phyloP scores from a whole-genome alignment of 139 green algal species.

The Chlamydomonas incerta region DNA sequence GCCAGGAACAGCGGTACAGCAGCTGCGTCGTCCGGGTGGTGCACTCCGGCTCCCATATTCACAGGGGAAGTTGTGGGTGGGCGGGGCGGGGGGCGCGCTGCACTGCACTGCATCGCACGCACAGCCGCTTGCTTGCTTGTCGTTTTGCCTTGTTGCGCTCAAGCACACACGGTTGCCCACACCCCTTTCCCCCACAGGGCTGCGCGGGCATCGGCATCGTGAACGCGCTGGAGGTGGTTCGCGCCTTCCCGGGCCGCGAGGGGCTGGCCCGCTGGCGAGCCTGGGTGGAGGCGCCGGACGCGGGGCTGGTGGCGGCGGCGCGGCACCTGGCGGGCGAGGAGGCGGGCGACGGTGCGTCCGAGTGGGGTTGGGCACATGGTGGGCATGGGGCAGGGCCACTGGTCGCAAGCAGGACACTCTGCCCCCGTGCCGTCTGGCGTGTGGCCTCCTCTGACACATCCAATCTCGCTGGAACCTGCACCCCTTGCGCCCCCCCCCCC shows the following conservation, averaged over 20 bases:
- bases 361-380: too few relatives aligned
- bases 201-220: slow-evolving; percentile 87
- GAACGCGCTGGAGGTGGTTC: slow-evolving; percentile 95
- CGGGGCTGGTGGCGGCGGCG: slow-evolving; percentile 36
- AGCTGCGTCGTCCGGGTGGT: too few relatives aligned
- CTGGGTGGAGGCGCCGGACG: slow-evolving; percentile 77
- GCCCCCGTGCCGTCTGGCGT: too few relatives aligned
- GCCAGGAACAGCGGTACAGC: too few relatives aligned
- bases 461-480: too few relatives aligned
- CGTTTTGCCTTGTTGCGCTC: neutral
- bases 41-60: too few relatives aligned
- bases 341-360: slow-evolving; percentile 20
- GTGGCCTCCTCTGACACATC: too few relatives aligned
- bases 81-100: too few relatives aligned
- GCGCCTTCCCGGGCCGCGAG: slow-evolving; percentile 74
- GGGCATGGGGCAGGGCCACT: too few relatives aligned
- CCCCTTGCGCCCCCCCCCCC: neutral
- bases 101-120: neutral
- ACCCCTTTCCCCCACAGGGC: too few relatives aligned
- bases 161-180: too few relatives aligned
- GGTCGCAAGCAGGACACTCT: too few relatives aligned
- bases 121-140: neutral
- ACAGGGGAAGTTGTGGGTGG: neutral
- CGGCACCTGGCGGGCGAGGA: slow-evolving; percentile 18
- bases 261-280: slow-evolving; percentile 69